Evolutionary conservation across 1,139 yeast species (phyloP).

Genomic region (Saccharomyces pastorianus): DNA sequence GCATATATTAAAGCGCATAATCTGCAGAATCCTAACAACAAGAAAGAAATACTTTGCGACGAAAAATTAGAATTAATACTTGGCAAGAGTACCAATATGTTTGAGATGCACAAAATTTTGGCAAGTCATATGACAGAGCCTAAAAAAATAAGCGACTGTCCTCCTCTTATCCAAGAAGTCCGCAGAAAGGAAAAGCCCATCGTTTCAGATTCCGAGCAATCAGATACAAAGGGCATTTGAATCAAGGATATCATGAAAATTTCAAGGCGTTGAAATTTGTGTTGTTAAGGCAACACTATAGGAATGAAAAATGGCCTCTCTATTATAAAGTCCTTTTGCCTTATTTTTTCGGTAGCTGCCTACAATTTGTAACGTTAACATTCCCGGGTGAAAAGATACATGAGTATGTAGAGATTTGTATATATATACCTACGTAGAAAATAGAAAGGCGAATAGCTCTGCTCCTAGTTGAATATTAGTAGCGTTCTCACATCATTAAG

Average conservation of each 20-base stretch:
- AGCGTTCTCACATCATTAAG: background rate
- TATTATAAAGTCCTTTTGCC: background rate
- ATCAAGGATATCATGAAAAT: background rate
- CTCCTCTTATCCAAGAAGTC: background rate
- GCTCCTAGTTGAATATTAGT: background rate
- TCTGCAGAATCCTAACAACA: constrained; percentile 61
- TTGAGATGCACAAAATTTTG: constrained; percentile 55
- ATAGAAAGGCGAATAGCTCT: background rate
- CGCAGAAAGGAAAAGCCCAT: background rate
- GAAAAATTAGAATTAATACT: constrained; percentile 49
- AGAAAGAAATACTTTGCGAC: constrained; percentile 59
- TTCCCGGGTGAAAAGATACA: background rate
- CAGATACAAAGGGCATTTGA: background rate
- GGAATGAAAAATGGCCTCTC: background rate
- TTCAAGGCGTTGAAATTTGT: background rate
- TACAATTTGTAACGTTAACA: background rate
- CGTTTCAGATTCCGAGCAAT: background rate
- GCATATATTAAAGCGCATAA: constrained; percentile 53
- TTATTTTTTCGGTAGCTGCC: background rate
- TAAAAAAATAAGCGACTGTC: background rate
- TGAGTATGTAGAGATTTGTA: background rate
- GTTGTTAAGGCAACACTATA: background rate
- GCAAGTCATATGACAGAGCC: constrained; percentile 4
- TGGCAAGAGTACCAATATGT: constrained; percentile 51
- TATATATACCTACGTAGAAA: background rate